Conservation (phyloP, 345 rosid species). For the Iberis pinnata region DNA sequence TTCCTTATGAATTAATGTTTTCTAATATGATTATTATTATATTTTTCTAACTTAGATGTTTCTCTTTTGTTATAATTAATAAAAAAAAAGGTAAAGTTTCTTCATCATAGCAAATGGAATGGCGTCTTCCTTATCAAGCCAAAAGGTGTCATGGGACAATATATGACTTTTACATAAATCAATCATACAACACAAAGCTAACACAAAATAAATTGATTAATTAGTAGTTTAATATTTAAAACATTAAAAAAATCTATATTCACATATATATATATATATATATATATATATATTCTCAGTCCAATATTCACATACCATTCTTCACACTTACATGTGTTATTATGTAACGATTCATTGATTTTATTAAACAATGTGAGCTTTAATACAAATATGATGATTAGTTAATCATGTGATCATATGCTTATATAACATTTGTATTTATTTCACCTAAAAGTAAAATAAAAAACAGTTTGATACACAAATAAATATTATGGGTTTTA, state of each 20-base stretch:
- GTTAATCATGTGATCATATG: slow-evolving; percentile 8
- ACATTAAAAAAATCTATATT: background rate
- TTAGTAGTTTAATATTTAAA: too few species aligned
- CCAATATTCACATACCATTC: slow-evolving; percentile 18
- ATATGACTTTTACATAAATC: slow-evolving; percentile 18
- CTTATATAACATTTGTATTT: too few species aligned
- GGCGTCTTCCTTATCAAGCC: slow-evolving; percentile 28
- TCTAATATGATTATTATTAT: too few species aligned
- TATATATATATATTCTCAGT: too few species aligned
- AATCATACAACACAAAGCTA: slow-evolving; percentile 22
- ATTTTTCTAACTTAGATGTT: too few species aligned
- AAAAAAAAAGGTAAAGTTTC: too few species aligned
- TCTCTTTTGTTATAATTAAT: too few species aligned
- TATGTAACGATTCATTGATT: background rate
- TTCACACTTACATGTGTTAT: slow-evolving; percentile 15
- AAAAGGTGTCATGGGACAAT: slow-evolving; percentile 28
- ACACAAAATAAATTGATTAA: slow-evolving; percentile 1
- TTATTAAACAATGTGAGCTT: background rate
- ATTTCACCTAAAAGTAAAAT: too few species aligned
- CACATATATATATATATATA: background rate
- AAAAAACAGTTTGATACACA: too few species aligned
- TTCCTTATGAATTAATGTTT: too few species aligned
- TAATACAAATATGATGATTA: slow-evolving; percentile 10
- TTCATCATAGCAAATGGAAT: slow-evolving; percentile 28
- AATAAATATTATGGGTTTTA: too few species aligned